Conservation (phyloP, 1,284 basidiomycete species). For the Xerocomus amazonicus region DNA sequence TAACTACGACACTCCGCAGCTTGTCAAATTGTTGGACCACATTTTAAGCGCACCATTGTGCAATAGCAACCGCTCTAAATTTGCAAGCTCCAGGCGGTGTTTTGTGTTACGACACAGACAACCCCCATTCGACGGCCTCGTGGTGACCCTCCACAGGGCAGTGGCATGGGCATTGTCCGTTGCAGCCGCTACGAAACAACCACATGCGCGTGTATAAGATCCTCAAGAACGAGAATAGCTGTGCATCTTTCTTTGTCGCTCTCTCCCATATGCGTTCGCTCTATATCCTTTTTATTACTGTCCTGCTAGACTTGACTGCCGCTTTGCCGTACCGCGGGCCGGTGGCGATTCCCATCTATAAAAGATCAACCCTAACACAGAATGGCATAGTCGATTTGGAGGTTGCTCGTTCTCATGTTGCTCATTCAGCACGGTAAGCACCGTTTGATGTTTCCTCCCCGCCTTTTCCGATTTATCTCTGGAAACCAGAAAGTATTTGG, state of each 20-base stretch:
- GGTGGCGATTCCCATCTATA: slow-evolving; percentile 21
- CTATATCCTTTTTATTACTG: slow-evolving; percentile 7
- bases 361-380: slow-evolving; percentile 9
- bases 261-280: slow-evolving; percentile 15
- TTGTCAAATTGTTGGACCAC: background rate
- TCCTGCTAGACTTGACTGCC: slow-evolving; percentile 13
- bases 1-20: background rate
- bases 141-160: background rate
- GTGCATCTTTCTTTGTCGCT: background rate
- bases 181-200: slow-evolving; percentile 1
- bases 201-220: slow-evolving; percentile 10
- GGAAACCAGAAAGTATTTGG: slow-evolving; percentile 20
- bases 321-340: slow-evolving; percentile 14
- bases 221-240: background rate
- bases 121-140: background rate
- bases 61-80: slow-evolving; percentile 1
- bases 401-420: slow-evolving; percentile 12
- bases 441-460: background rate
- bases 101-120: background rate
- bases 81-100: background rate
- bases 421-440: slow-evolving; percentile 16
- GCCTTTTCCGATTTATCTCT: slow-evolving; percentile 5
- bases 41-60: background rate
- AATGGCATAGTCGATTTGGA: slow-evolving; percentile 20
- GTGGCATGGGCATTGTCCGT: background rate